Evolutionary conservation across 108 stramenopile genomes (phyloP).

Genomic region (Fragilariopsis cylindrus): DNA sequence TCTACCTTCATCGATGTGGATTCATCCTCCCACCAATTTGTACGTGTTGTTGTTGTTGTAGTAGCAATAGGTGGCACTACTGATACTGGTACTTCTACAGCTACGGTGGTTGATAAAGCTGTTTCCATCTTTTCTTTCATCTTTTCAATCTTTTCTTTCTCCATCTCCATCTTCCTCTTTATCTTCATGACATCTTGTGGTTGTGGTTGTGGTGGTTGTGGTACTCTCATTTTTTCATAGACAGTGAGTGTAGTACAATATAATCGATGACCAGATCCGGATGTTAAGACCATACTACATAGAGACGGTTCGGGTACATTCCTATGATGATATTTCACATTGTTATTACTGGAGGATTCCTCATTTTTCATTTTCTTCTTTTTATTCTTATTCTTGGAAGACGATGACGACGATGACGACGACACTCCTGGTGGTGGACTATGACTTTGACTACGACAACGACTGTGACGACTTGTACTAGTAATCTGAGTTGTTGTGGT

Average conservation of each 20-base stretch:
- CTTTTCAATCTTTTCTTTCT: conserved; percentile 10
- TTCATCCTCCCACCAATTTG: conserved; percentile 18
- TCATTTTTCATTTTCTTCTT: neutral
- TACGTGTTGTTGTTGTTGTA: neutral
- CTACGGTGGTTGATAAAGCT: neutral
- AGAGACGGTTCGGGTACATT: conserved; percentile 39
- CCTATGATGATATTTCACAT: neutral
- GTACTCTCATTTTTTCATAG: conserved; percentile 49
- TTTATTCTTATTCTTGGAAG: neutral
- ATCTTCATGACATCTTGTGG: conserved; percentile 15
- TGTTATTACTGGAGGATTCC: neutral
- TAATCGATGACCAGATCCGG: conserved; percentile 55
- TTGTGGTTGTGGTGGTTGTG: neutral
- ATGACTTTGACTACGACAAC: no score
- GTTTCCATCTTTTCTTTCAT: neutral
- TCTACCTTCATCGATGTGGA: neutral
- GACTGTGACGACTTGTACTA: no score
- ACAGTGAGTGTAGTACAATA: conserved; percentile 68
- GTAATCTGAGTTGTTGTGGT: neutral
- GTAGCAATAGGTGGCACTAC: conserved; percentile 8
- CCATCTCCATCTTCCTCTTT: conserved; percentile 11
- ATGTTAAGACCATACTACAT: conserved; percentile 80
- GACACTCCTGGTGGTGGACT: neutral
- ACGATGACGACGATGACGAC: neutral
- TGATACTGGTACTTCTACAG: neutral